Evolutionary conservation across 148 eudicot genomes (phyloP), one percentile per base, ranked within the genome.

Genomic region (Rhododendron henanense): DNA sequence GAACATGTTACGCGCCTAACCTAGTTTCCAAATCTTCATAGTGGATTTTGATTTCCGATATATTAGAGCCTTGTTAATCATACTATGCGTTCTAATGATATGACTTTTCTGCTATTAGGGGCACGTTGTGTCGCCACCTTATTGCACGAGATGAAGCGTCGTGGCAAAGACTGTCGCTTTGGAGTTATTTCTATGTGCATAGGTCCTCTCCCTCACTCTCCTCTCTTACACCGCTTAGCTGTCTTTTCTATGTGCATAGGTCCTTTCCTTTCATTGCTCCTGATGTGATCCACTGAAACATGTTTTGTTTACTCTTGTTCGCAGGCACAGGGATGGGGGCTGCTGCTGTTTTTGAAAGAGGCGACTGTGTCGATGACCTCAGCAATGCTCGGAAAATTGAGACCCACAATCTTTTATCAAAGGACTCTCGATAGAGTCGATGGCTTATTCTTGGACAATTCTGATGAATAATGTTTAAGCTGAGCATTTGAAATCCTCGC

Each of bases 311-410:
- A 21, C 67, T 19, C 28, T 23, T 61, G 5, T 61, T 61, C 9
- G 10, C n/a, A 96, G 99, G 99, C 88, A 96, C 96, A 3, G 99
- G 99, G 39, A 96, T 96, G 99, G 99, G 99, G 35, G 99, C 99
- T 79, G 99, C 99, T 11, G 98, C 97, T 83, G 99, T 96, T 67
- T 95, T 96, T 33, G 99, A 96, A 90, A 93, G 99, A 88, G 98
- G 99, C 2, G 98, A 94, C 82, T 85, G 90, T 10, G 93, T 86
- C 13, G 99, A 96, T 85, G 98, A 92, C 74, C 90, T 94, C 10
- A 84, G 91, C 91, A 95, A 96, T 81, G 96, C 91, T 0, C 93
- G 94, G 5, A 91, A 90, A 78, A 88, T 90, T 2, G 90, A 85
- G 53, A 61, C 82, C 28, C 83, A 95, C 37, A 89, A 90, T 78